Evolutionary conservation across 768 basidiomycete species (phyloP), one percentile per base, ranked within the genome.

Genomic region (Kwoniella dendrophila): DNA sequence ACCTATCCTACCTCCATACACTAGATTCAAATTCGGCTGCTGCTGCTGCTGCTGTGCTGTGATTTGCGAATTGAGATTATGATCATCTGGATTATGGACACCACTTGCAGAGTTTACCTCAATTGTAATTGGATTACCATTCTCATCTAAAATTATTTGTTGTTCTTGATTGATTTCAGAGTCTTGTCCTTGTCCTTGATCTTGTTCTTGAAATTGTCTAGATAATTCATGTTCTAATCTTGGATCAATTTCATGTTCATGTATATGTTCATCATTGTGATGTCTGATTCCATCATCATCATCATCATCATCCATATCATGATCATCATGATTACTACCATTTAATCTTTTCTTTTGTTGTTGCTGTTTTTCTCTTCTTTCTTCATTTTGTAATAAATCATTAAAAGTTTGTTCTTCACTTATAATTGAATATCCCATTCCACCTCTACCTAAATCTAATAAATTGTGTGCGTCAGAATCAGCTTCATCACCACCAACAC

Each of bases 371-470:
- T 52, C 59, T 43, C 33, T 64, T 34, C 52, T 55, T 41, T 57
- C 51, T 56, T 49, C 56, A 32, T 20, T 64, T 61, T 38, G 65
- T 56, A 66, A 36, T 47, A 66, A 45, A 50, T 68, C 67, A 11
- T 56, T 64, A 29, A 64, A 67, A 10, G 54, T 52, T 36, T 63
- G 55, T 41, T 58, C 60, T 38, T 53, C 64, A 24, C 26, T 22
- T 24, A 62, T 56, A 34, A 56, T 41, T 16, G 56, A 50, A 51
- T 51, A 51, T 6, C 54, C 45, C 33, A 47, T 41, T 26, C 54
- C 49, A n/a, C 59, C 41, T 18, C 49, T 47, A 22, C 54, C 56
- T 30, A 67, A 62, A 43, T 51, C 61, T 14, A 67, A 36, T 20
- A 67, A 22, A 40, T 67, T 62, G 26, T 62, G 56, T 1, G 66